Percentiles rank a stretch among this genome's conserved stretches.
Conservation (phyloP, 441 rosid genomes). For the Francoa sonchifolia region DNA sequence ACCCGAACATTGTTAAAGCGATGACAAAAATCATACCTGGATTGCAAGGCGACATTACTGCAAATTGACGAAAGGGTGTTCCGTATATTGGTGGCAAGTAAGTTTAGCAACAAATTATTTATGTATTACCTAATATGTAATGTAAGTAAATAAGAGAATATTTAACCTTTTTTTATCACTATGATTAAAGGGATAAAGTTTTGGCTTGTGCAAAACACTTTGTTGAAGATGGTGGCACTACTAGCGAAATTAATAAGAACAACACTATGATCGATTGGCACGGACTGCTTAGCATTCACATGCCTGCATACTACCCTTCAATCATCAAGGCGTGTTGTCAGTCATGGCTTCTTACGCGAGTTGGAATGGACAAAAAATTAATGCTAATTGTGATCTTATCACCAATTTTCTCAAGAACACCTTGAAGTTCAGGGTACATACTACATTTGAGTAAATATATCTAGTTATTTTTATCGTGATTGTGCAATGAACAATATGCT, state of each 20-base stretch:
- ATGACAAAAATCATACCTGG: constrained; percentile 62
- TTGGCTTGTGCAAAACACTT: constrained; percentile 63
- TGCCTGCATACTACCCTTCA: constrained; percentile 56
- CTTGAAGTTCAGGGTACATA: constrained; percentile 50
- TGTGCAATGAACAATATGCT: constrained; percentile 4
- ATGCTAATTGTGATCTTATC: constrained; percentile 39
- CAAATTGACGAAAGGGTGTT: constrained; percentile 28
- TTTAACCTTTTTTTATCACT: not conserved
- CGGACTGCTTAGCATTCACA: constrained; percentile 41
- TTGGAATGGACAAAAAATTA: constrained; percentile 66
- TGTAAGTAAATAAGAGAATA: not conserved
- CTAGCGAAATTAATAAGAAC: constrained; percentile 43
- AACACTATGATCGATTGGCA: constrained; percentile 43
- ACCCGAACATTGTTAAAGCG: constrained; percentile 40
- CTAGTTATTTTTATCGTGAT: not conserved
- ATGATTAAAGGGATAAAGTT: constrained; percentile 35
- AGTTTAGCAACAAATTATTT: not conserved
- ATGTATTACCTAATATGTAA: not conserved
- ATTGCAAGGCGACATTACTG: constrained; percentile 56
- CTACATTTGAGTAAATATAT: not conserved
- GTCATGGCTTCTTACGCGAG: constrained; percentile 66
- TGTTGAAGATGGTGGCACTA: constrained; percentile 66
- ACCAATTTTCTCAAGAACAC: constrained; percentile 48
- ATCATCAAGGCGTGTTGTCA: constrained; percentile 51
- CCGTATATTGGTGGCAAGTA: constrained; percentile 50